Conservation (phyloP, 768 basidiomycete genomes). For the Lentinula boryana region DNA sequence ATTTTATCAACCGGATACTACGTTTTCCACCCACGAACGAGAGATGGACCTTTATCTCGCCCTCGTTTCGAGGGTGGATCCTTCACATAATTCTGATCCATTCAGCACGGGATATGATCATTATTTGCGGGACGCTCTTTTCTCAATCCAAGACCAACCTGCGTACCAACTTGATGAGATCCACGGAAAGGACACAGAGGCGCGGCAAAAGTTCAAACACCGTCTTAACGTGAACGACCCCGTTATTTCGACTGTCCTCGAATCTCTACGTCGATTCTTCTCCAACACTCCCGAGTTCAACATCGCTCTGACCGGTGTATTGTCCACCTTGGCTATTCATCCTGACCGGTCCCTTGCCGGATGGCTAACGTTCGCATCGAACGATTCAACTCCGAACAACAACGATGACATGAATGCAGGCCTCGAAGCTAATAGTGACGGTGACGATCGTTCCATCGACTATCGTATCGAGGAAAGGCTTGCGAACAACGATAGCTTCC, state of each 20-base stretch:
- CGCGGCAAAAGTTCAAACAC: constrained; percentile 53
- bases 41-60: constrained; percentile 79
- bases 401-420: constrained; percentile 12
- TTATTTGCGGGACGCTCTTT: constrained; percentile 72
- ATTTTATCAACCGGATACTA: constrained; percentile 64
- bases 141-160: constrained; percentile 58
- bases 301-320: constrained; percentile 77
- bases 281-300: constrained; percentile 83
- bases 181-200: constrained; percentile 28
- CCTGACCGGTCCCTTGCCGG: constrained; percentile 82
- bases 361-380: constrained; percentile 72
- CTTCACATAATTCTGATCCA: constrained; percentile 57
- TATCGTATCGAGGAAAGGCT: constrained; percentile 64
- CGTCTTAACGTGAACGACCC: constrained; percentile 75
- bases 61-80: constrained; percentile 73
- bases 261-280: constrained; percentile 73
- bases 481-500: constrained; percentile 45
- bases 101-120: constrained; percentile 86
- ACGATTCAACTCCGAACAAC: constrained; percentile 26
- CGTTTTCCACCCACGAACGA: constrained; percentile 74
- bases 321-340: constrained; percentile 78
- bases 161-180: constrained; percentile 46
- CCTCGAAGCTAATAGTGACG: constrained; percentile 37
- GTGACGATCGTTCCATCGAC: constrained; percentile 81
- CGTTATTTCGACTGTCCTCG: constrained; percentile 64